Base-by-base conservation (phyloP, 495 filamentous ascomycete species). In the Hamigera avellanea region DNA sequence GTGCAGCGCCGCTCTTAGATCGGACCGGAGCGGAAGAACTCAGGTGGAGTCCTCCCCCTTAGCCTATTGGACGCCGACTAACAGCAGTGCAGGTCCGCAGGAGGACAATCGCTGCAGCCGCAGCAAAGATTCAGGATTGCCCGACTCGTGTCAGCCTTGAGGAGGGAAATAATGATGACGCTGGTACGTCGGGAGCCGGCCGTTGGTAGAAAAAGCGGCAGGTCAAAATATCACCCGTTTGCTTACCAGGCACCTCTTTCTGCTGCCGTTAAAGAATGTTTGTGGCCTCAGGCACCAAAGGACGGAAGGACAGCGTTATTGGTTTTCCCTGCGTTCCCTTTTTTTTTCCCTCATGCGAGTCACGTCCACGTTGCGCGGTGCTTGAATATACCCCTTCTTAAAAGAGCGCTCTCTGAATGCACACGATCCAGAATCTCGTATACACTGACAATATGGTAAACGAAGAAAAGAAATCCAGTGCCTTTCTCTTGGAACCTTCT, bases 381-480 rank as follows among this genome's bases (percentile, higher is more conserved):
- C 44, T 23, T 4, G 21, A 9, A 9, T 4, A 9, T 35, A 19
- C 44, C 40, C 34, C 37, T 45, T 37, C 37, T 40, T 34, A 39
- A 26, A 35, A 43, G 37, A 43, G 35, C 40, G 28, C 38, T 33
- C 35, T 38, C 37, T 34, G 43, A 43, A 49, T 42, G 46, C 43
- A 44, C 28, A 36, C 26, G 33, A 48, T 38, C 35, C 13, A 16
- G n/a, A 8, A 29, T 39, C 44, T 39, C 46, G 46, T 44, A 53
- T 53, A 49, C 50, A 43, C 45, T 41, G 34, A 39, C 45, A 43
- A 40, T 41, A 43, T 39, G 48, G 39, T 45, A 53, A 46, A 48
- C 42, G 46, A 45, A 50, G 36, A 47, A 41, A 49, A 47, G 25
- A 35, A 13, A 19, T 18, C 14, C 23, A 33, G 12, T 36, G 28